Evolutionary conservation across 1,284 basidiomycete genomes (phyloP), one percentile per base, ranked within the genome.

Genomic region (Cryptococcus hybrid): DNA sequence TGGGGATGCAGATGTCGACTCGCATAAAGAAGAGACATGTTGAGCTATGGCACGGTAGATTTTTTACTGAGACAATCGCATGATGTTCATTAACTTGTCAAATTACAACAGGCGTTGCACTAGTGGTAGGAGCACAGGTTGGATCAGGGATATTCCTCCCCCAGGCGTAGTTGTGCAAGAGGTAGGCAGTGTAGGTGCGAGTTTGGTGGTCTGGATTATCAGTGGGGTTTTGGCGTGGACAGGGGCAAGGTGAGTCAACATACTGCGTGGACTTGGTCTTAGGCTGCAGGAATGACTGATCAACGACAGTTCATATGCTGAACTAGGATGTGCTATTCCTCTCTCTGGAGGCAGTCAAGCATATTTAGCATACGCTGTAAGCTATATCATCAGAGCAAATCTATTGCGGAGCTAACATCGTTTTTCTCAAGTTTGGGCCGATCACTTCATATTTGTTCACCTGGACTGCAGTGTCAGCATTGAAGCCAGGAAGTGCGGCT

Each of bases 81-180:
- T 24, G 24, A 24, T 24, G 24, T 24, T 24, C 24, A 24, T 24
- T 24, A 24, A 24, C 24, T 24, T 24, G 24, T 24, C 24, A 24
- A 24, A 24, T 24, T 24, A 24, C 24, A 24, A 24, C 24, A 89
- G 91, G 88, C n/a, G 84, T 94, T 67, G 90, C 88, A 35, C 80
- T 94, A 47, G 84, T 92, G 58, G 85, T 90, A 18, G 90, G 92
- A 5, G 78, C 86, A 60, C 90, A 93, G 84, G 90, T 94, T 73
- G 92, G 92, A 37, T 91, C 89, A 11, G 92, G 92, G 18, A 95
- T 96, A 63, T 96, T 96, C 24, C n/a, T 92, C 90, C 0, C 1
- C 92, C 92, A 0, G 92, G 91, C 24, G 86, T 94, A n/a, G 86
- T 96, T 1, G 85, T 93, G 36, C 88, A 88, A 12, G 90, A 92